Evolutionary conservation across 2,329 filamentous ascomycete genomes (phyloP).

Genomic region (Calonectria ilicicola): DNA sequence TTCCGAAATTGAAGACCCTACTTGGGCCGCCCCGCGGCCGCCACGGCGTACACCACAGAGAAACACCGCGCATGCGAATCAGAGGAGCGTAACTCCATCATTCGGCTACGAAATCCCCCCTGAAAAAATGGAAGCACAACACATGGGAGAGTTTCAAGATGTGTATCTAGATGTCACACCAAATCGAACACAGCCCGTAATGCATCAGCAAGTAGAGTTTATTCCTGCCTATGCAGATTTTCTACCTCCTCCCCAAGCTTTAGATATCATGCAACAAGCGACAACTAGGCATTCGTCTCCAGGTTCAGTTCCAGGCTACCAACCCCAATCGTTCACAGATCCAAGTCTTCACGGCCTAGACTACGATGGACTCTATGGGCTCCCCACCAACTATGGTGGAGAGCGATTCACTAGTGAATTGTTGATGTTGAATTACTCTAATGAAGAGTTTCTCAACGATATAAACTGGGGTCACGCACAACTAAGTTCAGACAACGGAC

Average conservation of each 20-base stretch:
- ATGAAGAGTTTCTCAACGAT: no score
- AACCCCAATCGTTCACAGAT: slow-evolving; percentile 2
- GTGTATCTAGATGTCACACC: slow-evolving; percentile 30
- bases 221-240: slow-evolving; percentile 24
- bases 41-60: neutral
- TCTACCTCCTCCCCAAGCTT: slow-evolving; percentile 10
- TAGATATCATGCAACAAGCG: slow-evolving; percentile 23
- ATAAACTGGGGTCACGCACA: no score
- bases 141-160: slow-evolving; percentile 24
- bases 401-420: neutral
- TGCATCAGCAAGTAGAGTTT: slow-evolving; percentile 30
- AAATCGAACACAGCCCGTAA: slow-evolving; percentile 17
- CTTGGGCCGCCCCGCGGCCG: slow-evolving; percentile 31
- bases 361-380: slow-evolving; percentile 19
- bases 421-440: no score
- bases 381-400: neutral
- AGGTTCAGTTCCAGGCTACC: neutral
- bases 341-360: neutral
- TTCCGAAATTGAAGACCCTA: slow-evolving; percentile 37
- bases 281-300: slow-evolving; percentile 37
- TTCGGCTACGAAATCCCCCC: slow-evolving; percentile 23
- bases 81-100: slow-evolving; percentile 34
- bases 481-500: neutral
- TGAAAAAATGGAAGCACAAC: slow-evolving; percentile 12
- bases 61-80: slow-evolving; percentile 25